Conservation (phyloP, 2,329 filamentous ascomycete species). For the Trichoderma gracile region DNA sequence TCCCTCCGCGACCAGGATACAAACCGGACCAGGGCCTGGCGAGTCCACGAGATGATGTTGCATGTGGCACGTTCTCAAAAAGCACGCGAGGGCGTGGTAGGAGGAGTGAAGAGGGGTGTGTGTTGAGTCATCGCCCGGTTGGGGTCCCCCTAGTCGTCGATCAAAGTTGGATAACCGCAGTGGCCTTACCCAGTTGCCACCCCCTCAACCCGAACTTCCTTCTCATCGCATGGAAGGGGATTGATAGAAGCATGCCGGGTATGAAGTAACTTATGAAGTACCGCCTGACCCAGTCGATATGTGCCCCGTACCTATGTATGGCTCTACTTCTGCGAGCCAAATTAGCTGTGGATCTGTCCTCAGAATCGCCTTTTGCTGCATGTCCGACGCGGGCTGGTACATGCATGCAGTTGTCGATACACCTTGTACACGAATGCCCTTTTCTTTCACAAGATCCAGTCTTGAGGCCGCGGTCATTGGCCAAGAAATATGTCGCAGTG, state of each 20-base stretch:
- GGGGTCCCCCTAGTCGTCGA: slow-evolving; percentile 22
- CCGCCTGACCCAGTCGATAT: slow-evolving; percentile 21
- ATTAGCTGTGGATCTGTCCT: slow-evolving; percentile 20
- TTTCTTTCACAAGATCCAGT: background rate
- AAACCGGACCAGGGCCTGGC: slow-evolving; percentile 6
- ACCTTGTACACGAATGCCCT: background rate
- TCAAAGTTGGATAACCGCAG: slow-evolving; percentile 16
- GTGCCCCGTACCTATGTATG: background rate
- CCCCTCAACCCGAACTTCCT: background rate
- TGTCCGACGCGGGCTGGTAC: background rate
- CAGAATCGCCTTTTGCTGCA: slow-evolving; percentile 3
- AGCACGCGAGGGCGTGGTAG: slow-evolving; percentile 15
- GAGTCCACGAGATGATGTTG: slow-evolving; percentile 27
- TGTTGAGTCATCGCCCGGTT: background rate
- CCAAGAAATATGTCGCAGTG: slow-evolving; percentile 9
- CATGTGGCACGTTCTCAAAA: slow-evolving; percentile 24
- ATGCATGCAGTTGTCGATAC: background rate
- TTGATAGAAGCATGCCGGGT: background rate
- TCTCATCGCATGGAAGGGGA: background rate
- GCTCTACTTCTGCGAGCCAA: slow-evolving; percentile 2
- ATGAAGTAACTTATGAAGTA: background rate
- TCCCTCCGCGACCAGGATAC: slow-evolving; percentile 2
- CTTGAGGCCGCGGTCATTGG: slow-evolving; percentile 15
- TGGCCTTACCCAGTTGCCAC: background rate
- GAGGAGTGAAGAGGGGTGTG: background rate